These are phyloP conservation scores for Stygiomarasmius scandens DNA, from an alignment of 1,284 basidiomycete genomes.

Conservation along the genomic window DNA sequence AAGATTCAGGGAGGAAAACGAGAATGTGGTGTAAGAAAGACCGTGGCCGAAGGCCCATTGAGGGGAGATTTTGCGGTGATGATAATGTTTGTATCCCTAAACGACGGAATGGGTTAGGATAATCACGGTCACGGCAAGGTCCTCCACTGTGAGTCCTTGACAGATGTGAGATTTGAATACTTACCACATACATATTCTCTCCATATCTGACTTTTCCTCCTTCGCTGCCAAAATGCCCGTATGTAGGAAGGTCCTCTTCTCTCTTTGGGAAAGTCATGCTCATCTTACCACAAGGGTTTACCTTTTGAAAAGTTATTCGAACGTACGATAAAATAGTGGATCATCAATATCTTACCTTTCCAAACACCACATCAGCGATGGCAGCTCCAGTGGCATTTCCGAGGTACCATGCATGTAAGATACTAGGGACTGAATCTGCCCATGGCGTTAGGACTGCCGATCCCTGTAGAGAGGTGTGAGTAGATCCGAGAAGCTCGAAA, in stretches of 20 bases:
- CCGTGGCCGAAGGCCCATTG: constrained; percentile 82
- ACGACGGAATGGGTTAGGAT: background rate
- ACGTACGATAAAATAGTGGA: no score
- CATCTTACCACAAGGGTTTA: constrained; percentile 79
- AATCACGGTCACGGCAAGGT: no score
- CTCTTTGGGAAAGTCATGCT: constrained; percentile 77
- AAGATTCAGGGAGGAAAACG: constrained; percentile 57
- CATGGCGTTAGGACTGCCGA: constrained; percentile 79
- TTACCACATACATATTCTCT: constrained; percentile 71
- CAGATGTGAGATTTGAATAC: no score
- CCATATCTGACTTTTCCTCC: constrained; percentile 65
- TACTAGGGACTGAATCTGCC: constrained; percentile 63
- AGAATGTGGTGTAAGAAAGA: constrained; percentile 82
- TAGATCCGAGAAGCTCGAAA: no score
- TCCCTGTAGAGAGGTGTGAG: constrained; percentile 51
- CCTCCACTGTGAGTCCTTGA: no score
- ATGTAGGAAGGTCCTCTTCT: constrained; percentile 72
- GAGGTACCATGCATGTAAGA: constrained; percentile 82
- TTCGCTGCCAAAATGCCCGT: constrained; percentile 73
- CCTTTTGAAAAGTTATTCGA: no score
- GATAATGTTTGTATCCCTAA: constrained; percentile 79
- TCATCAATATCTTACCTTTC: constrained; percentile 51
- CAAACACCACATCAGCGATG: constrained; percentile 79
- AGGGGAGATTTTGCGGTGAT: constrained; percentile 64
- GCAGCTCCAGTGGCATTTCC: constrained; percentile 85